phyloP scores from a whole-genome alignment of 192 early-diverging fungal species.

The Coemansia sp. region DNA sequence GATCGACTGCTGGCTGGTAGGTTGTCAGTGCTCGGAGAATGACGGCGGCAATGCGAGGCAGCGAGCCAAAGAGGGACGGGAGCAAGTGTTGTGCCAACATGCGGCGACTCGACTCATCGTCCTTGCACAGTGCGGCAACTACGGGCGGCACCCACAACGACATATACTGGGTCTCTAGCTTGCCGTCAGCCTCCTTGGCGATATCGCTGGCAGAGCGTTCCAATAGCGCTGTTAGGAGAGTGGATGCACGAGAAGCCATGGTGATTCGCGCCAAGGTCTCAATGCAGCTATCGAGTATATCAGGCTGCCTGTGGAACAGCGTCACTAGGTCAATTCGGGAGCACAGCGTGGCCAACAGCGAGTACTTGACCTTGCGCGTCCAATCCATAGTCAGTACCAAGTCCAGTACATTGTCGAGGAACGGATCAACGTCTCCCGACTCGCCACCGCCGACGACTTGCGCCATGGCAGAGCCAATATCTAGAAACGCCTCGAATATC shows the following conservation, averaged over 20 bases:
- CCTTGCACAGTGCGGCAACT: conserved; percentile 33
- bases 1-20: neutral
- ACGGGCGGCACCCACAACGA: conserved; percentile 26
- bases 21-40: conserved; percentile 21
- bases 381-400: conserved; percentile 74
- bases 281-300: conserved; percentile 62
- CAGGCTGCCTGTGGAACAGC: conserved; percentile 58
- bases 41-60: conserved; percentile 22
- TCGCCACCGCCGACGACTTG: conserved; percentile 15
- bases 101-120: conserved; percentile 45
- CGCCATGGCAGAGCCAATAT: conserved; percentile 56
- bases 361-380: conserved; percentile 80
- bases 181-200: neutral
- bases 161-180: conserved; percentile 25
- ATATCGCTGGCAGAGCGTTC: conserved; percentile 20
- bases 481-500: conserved; percentile 72
- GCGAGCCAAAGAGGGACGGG: conserved; percentile 16
- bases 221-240: conserved; percentile 49
- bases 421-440: conserved; percentile 27
- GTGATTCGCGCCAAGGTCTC: conserved; percentile 59
- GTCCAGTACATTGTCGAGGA: conserved; percentile 60
- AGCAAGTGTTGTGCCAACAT: conserved; percentile 43
- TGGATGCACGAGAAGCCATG: conserved; percentile 53
- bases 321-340: conserved; percentile 45
- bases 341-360: conserved; percentile 65